phyloP scores from a whole-genome alignment of 2,329 filamentous ascomycete species.

The Beauveria pseudobassiana region DNA sequence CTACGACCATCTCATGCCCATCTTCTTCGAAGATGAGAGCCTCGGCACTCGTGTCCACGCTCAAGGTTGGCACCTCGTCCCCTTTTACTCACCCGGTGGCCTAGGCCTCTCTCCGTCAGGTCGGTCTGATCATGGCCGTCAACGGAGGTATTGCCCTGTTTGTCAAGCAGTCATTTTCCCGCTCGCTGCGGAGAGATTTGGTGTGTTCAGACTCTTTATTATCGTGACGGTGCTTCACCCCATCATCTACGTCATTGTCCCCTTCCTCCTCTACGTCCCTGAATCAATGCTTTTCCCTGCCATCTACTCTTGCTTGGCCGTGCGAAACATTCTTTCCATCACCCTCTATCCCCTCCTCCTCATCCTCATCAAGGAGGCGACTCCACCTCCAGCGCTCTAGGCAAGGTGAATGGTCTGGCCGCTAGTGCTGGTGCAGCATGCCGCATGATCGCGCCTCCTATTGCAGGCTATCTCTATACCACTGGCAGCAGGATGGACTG shows the following conservation, averaged over 20 bases:
- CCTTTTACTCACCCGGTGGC: slow-evolving; percentile 50
- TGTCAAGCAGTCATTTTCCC: slow-evolving; percentile 57
- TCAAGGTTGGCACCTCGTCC: slow-evolving; percentile 26
- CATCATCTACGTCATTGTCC: slow-evolving; percentile 52
- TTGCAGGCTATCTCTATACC: slow-evolving; percentile 57
- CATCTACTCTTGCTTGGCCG: slow-evolving; percentile 49
- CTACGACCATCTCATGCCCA: slow-evolving; percentile 84
- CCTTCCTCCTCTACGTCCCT: slow-evolving; percentile 49
- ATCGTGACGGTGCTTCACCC: slow-evolving; percentile 53
- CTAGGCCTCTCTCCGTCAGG: slow-evolving; percentile 53
- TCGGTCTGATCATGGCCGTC: slow-evolving; percentile 54
- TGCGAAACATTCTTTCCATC: slow-evolving; percentile 56
- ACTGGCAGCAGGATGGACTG: slow-evolving; percentile 51
- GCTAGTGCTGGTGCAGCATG: slow-evolving; percentile 59
- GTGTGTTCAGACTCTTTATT: slow-evolving; percentile 53
- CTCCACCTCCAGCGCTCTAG: slow-evolving; percentile 46
- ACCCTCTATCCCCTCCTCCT: slow-evolving; percentile 59
- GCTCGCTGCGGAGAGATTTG: slow-evolving; percentile 47
- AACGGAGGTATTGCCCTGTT: slow-evolving; percentile 53
- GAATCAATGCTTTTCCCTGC: slow-evolving; percentile 42
- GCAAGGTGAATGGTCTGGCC: slow-evolving; percentile 59
- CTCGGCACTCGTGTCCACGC: slow-evolving; percentile 28
- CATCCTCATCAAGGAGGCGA: slow-evolving; percentile 61
- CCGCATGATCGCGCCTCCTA: slow-evolving; percentile 58
- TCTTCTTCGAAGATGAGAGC: slow-evolving; percentile 77